A percentile compares a stretch with the other conserved stretches of the same genome.
Conservation (phyloP, 2,329 filamentous ascomycete genomes). For the Colletotrichum aenigma region DNA sequence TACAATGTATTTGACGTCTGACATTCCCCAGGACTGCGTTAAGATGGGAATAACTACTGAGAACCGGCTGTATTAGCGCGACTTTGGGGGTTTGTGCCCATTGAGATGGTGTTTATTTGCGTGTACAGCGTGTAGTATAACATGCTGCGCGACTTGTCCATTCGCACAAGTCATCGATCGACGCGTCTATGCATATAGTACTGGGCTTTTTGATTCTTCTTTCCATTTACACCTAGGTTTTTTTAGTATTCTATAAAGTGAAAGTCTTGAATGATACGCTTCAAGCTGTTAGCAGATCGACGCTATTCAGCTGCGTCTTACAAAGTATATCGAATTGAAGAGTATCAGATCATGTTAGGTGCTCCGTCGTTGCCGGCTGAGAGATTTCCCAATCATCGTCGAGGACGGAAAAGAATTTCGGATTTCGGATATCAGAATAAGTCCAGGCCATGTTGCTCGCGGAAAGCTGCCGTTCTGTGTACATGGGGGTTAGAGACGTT, state of each 20-base stretch:
- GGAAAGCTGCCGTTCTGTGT: not conserved
- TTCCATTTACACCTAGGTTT: too few species aligned
- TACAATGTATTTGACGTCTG: not conserved
- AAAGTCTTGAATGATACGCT: too few species aligned
- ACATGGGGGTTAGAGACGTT: not conserved
- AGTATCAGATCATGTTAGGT: too few species aligned
- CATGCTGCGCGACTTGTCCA: not conserved
- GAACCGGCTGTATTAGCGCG: accelerated
- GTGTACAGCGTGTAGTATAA: not conserved
- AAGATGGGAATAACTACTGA: not conserved
- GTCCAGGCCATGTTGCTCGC: not conserved
- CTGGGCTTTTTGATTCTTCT: accelerated
- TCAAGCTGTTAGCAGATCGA: too few species aligned
- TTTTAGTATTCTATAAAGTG: too few species aligned
- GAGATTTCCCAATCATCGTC: not conserved
- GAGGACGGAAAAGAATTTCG: not conserved
- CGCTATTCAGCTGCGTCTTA: accelerated
- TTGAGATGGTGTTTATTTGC: accelerated
- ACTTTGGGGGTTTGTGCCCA: not conserved
- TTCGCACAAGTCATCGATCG: not conserved
- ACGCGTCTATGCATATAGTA: not conserved
- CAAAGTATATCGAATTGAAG: too few species aligned
- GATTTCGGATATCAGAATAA: not conserved
- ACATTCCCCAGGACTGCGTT: not conserved
- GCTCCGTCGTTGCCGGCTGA: too few species aligned